Evolutionary conservation across 1,139 yeast species (phyloP).

Genomic region (Diutina ranongensis): DNA sequence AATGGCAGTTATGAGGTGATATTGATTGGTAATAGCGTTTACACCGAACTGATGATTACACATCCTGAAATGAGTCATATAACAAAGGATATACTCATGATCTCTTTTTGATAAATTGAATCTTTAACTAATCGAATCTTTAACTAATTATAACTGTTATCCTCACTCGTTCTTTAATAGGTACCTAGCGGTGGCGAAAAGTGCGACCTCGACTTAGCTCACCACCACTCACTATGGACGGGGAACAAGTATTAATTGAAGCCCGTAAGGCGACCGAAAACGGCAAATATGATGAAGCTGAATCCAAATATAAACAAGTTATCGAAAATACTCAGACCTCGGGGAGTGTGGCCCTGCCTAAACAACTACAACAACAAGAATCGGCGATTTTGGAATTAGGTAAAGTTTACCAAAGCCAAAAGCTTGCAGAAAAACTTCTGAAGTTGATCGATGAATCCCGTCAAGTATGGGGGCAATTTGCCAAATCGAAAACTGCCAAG

Average conservation of each 20-base stretch:
- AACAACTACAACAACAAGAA: conserved; percentile 39
- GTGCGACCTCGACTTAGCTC: background rate
- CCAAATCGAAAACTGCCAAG: conserved; percentile 92
- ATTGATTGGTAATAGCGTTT: no score
- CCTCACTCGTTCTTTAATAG: no score
- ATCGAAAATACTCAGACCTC: conserved; percentile 19
- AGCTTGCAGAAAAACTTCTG: conserved; percentile 40
- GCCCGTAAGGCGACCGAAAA: conserved; percentile 3
- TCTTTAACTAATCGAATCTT: no score
- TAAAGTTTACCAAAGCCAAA: conserved; percentile 35
- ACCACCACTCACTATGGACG: background rate
- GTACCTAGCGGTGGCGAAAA: background rate
- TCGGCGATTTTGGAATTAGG: conserved; percentile 55
- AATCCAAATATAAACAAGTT: conserved; percentile 37
- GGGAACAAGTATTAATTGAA: background rate
- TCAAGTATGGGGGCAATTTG: conserved; percentile 57
- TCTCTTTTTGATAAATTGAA: no score
- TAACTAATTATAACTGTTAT: no score
- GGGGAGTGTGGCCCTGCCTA: conserved; percentile 5
- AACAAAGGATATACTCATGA: no score
- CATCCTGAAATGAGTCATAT: no score
- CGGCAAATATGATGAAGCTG: conserved; percentile 39
- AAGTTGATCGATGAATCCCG: conserved; percentile 62
- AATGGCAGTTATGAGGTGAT: no score
- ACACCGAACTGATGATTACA: no score